Base-by-base conservation (phyloP, 108 stramenopile species). In the Halocafeteria seosinensis region DNA sequence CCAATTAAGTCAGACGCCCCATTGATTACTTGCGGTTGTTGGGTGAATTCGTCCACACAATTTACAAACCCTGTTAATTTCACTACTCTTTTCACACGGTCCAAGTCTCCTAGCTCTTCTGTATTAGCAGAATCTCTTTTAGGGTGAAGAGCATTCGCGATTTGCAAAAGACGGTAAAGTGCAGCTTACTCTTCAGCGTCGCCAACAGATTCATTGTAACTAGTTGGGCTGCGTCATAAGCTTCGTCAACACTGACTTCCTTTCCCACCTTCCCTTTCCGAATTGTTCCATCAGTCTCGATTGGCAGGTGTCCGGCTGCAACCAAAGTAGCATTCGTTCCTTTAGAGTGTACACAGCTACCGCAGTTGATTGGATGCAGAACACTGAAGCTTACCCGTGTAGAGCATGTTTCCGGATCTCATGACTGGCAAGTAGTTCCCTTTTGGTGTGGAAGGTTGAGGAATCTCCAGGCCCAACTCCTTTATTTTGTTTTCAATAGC, bases 161-260 rank as follows among this genome's bases (percentile, higher is more conserved):
- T n/a, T n/a, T n/a, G n/a, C 36, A 62, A 31, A 23, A 34, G n/a
- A 25, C 21, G 12, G 12, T 12, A 12, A 38, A 62, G 61, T 66
- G 27, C 31, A 88, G 70, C 63, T 85, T 76, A 24, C 73, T 69
- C 59, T 87, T 84, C 34, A 91, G 67, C 2, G 90, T 89, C 26
- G 77, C 62, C 62, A 91, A 63, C 37, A 94, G 82, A 66, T 87
- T 88, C 35, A 94, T 71, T 8, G 81, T 89, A 63, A 79, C 83
- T 8, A 71, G 65, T 42, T 86, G 72, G 21, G 92, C 92, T 25
- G 89, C 89, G 55, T 86, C 75, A 60, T 88, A 86, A 9, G 84
- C 92, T 64, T 89, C 76, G 38, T 89, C 85, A 0, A 83, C 71
- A 30, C 68, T 80, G 21, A 72, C 34, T n/a, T 83, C 82, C 21